phyloP scores from a whole-genome alignment of 208 protist species.

The Trichomonas vaginalis region DNA sequence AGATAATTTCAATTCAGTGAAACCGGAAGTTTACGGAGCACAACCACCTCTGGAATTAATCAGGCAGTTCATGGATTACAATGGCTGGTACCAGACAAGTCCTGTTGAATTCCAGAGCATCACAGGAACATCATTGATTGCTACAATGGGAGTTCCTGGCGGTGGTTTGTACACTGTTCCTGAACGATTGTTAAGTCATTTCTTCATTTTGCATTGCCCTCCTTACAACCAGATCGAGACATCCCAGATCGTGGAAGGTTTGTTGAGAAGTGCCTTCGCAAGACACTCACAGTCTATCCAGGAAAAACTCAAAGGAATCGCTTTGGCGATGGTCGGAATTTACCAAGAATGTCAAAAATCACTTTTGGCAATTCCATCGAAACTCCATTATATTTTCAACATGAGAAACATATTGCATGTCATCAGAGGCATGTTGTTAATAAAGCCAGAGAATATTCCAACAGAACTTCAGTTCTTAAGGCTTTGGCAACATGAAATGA shows the following conservation, averaged over 20 bases:
- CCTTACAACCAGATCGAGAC: slow-evolving; percentile 20
- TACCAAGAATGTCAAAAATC: slow-evolving; percentile 29
- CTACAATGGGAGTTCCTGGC: slow-evolving; percentile 74
- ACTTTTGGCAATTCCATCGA: slow-evolving; percentile 75
- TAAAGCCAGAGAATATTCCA: not conserved
- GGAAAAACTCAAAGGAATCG: slow-evolving; percentile 16
- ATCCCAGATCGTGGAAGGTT: slow-evolving; percentile 41
- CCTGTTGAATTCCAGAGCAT: slow-evolving; percentile 74
- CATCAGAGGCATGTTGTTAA: slow-evolving; percentile 21
- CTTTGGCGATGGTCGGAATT: slow-evolving; percentile 38
- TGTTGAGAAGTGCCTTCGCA: slow-evolving; percentile 42
- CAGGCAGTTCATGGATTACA: slow-evolving; percentile 77
- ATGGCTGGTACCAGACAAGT: slow-evolving; percentile 84
- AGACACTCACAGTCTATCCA: slow-evolving; percentile 44
- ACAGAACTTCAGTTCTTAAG: slow-evolving; percentile 38
- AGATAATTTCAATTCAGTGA: slow-evolving; percentile 89
- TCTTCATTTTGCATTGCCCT: slow-evolving; percentile 59
- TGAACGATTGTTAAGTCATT: slow-evolving; percentile 85
- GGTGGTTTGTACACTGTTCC: slow-evolving; percentile 79
- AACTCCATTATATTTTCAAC: slow-evolving; percentile 94
- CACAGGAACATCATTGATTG: slow-evolving; percentile 70
- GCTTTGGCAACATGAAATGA: slow-evolving; percentile 80
- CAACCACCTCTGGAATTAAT: slow-evolving; percentile 89
- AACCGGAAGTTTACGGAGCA: slow-evolving; percentile 75
- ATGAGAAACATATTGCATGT: slow-evolving; percentile 86